Evolutionary conservation across 73 alveolate genomes (phyloP).

Genomic region (Paramecium sonneborni): DNA sequence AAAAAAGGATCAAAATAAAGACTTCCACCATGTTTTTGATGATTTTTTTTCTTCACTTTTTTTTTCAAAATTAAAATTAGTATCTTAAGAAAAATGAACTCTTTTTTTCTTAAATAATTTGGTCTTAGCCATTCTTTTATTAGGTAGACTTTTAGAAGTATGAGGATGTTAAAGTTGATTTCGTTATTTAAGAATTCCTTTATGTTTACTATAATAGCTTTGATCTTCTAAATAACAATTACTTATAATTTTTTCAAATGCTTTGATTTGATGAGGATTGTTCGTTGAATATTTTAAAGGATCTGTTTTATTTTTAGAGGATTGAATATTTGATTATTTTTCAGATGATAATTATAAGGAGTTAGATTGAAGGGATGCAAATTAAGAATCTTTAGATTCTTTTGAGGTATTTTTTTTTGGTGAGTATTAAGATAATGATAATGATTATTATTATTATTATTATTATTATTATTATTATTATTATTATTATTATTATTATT

Average conservation of each 20-base stretch:
- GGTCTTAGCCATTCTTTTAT: background rate
- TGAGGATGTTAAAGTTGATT: background rate
- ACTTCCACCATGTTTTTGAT: background rate
- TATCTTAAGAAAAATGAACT: constrained; percentile 8
- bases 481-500: too few species aligned
- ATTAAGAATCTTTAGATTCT: constrained; percentile 8
- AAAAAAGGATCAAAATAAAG: background rate
- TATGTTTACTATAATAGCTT: background rate
- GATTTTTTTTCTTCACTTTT: background rate
- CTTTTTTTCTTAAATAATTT: background rate
- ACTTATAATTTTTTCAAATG: background rate
- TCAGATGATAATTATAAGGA: background rate
- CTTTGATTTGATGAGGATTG: background rate
- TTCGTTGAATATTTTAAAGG: background rate
- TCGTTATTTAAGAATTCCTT: background rate
- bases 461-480: too few species aligned
- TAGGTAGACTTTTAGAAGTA: background rate
- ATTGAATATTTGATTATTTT: background rate
- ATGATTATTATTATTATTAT: too few species aligned
- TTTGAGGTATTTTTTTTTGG: background rate
- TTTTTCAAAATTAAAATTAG: constrained; percentile 1
- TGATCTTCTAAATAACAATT: background rate
- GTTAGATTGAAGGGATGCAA: background rate
- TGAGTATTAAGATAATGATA: background rate
- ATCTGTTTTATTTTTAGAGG: background rate